Conservation (phyloP, 2,329 filamentous ascomycete genomes). For the Pyrenophora tritici-repentis region DNA sequence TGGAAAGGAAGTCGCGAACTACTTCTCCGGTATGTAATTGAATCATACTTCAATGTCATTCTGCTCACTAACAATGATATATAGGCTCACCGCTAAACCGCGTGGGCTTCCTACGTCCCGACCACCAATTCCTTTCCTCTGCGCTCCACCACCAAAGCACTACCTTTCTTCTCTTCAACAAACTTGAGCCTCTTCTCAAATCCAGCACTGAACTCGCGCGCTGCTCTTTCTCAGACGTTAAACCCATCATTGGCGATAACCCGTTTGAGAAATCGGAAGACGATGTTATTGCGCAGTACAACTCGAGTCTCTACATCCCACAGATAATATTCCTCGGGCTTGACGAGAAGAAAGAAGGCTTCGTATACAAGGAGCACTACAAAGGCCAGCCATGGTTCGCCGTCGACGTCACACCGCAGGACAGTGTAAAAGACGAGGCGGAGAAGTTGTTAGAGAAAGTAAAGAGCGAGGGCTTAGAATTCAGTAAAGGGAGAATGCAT, state of each 20-base stretch:
- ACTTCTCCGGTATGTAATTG: slow-evolving; percentile 65
- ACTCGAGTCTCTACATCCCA: slow-evolving; percentile 70
- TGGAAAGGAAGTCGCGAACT: slow-evolving; percentile 79
- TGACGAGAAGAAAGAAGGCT: slow-evolving; percentile 66
- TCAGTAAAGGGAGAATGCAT: slow-evolving; percentile 69
- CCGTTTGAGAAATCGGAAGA: slow-evolving; percentile 75
- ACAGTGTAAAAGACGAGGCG: slow-evolving; percentile 65
- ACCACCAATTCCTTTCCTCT: slow-evolving; percentile 70
- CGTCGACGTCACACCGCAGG: slow-evolving; percentile 80
- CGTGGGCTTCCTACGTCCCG: slow-evolving; percentile 74
- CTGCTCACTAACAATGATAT: neutral
- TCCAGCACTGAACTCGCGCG: slow-evolving; percentile 68
- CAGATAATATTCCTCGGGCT: slow-evolving; percentile 84
- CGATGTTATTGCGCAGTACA: slow-evolving; percentile 72
- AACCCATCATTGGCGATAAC: slow-evolving; percentile 70
- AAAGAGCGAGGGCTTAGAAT: slow-evolving; percentile 66
- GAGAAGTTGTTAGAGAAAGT: slow-evolving; percentile 63
- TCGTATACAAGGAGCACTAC: slow-evolving; percentile 70
- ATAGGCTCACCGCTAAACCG: slow-evolving; percentile 75
- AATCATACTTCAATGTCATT: neutral
- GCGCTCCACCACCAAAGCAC: slow-evolving; percentile 70
- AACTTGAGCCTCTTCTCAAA: slow-evolving; percentile 74
- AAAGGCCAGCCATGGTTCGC: slow-evolving; percentile 85
- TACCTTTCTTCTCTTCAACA: slow-evolving; percentile 77
- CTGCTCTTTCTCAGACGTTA: slow-evolving; percentile 70